Evolutionary conservation across 1,284 basidiomycete species (phyloP), one percentile per base, ranked within the genome.

Genomic region (Trametes pubescens): DNA sequence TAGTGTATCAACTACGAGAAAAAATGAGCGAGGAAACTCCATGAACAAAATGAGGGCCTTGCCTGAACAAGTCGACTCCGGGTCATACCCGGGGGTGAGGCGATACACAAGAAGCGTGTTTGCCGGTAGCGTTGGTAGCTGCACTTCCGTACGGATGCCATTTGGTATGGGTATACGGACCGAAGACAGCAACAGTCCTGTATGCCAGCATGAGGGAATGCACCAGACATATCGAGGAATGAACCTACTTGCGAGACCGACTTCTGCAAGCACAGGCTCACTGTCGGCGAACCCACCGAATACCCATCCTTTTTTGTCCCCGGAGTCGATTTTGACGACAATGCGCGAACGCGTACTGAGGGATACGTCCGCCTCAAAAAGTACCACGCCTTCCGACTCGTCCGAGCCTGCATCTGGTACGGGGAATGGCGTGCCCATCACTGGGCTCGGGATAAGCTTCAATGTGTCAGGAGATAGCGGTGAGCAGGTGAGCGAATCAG

Each of bases 341-440:
- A 92, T 74, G 80, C 81, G 85, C n/a, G 57, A 62, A 21, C 72
- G 74, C 47, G 46, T 5, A 10, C 55, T 67, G 22, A 65, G 62
- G 29, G 64, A 72, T 22, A 89, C 54, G 46, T 81, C 76, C 2
- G 81, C 83, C 70, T 88, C 86, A 68, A 85, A 91, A 21, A 87
- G 76, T 4, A 89, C 87, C 0, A 89, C 79, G 0, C 90, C 91
- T 60, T 92, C 91, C 13, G 88, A 89, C 73, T 93, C 91, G 61
- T 91, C 88, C 0, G 83, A 74, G 0, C 91, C 91, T 74, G 89
- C 87, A 21, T 83, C 75, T 9, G 90, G 87, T 0, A 84, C 76
- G 4, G 91, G 92, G 69, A 92, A 93, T 10, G 78, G 74, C 44
- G 75, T 75, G 2, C 80, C 84, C 10, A 79, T 77, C 8, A 79